Evolutionary conservation across 2,329 filamentous ascomycete species (phyloP), one percentile per base, ranked within the genome.

Genomic region (Sclerotinia nivalis): DNA sequence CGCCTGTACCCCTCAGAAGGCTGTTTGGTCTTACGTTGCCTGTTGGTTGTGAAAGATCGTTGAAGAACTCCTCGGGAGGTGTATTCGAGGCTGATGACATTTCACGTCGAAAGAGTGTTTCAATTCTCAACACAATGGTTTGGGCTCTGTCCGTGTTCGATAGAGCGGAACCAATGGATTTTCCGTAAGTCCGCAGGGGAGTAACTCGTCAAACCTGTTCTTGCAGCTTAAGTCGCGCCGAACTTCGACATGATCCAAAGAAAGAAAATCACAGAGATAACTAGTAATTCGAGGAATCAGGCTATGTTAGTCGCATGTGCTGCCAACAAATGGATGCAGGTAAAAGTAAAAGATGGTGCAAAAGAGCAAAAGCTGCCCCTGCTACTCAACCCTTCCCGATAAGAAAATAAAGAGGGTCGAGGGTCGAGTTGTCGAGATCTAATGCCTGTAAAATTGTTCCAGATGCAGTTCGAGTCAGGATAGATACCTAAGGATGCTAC

Each of bases 1-100:
- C 77, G 70, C 68, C 76, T 65, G 69, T 73, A 67, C 79, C 77
- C 75, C 68, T 74, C 54, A 47, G 72, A 70, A 65, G 67, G 68
- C 73, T 76, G 79, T 76, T 84, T 40, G 67, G 69, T 65, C 70
- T 72, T 66, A 69, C 71, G 25, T 72, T 76, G 4, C 73, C 73
- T 10, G 74, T 75, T 22, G 76, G 84, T 65, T 82, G 82, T 6
- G 83, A 82, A 59, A 86, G 81, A 72, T 87, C 84, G 78, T 88
- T 88, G 81, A 88, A 87, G 79, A 84, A 87, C 72, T 83, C 82
- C 56, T 84, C 83, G 37, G 75, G 76, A 15, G 77, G 76, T 61
- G 73, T 78, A 69, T 78, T 78, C 1, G 76, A 78, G 22, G 72
- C 70, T 8, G 77, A 76, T 18, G 78, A 78, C 77, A 79, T 79